Conservation (phyloP, 2,329 filamentous ascomycete species). For the Cercospora citrullina region DNA sequence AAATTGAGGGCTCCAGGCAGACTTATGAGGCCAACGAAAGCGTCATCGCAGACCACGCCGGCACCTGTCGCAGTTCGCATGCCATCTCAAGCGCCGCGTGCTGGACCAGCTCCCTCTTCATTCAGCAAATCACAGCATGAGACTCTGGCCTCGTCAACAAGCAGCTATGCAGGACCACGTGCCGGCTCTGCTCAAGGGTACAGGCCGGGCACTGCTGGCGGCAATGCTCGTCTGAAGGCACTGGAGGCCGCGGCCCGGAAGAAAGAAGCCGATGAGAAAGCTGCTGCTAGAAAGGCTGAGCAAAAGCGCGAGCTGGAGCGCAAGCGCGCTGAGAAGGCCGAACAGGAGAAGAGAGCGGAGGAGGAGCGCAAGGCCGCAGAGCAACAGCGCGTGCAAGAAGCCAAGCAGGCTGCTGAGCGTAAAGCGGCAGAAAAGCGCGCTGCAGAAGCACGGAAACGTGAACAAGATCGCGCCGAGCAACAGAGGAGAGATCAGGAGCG, state of each 20-base stretch:
- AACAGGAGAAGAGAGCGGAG: conserved; percentile 52
- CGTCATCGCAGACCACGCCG: conserved; percentile 64
- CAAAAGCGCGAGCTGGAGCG: conserved; percentile 79
- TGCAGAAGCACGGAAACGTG: conserved; percentile 38
- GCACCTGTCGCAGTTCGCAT: conserved; percentile 72
- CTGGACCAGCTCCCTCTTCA: conserved; percentile 31
- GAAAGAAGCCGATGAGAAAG: conserved; percentile 80
- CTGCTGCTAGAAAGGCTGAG: conserved; percentile 74
- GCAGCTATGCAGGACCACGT: conserved; percentile 65
- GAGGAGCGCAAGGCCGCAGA: conserved; percentile 43
- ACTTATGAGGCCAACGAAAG: conserved; percentile 43
- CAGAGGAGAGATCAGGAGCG: conserved; percentile 44
- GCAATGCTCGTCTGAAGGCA: conserved; percentile 51
- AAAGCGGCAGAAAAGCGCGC: conserved; percentile 53
- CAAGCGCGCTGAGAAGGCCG: conserved; percentile 69
- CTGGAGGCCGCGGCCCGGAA: conserved; percentile 75
- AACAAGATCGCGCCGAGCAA: conserved; percentile 43
- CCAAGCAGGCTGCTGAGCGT: conserved; percentile 40
- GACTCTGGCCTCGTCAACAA: conserved; percentile 37
- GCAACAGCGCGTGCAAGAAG: conserved; percentile 41
- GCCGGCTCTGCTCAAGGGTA: conserved; percentile 61
- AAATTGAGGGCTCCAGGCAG: conserved; percentile 40
- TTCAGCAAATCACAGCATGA: conserved; percentile 31
- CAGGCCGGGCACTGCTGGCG: conserved; percentile 43
- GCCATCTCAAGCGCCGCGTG: conserved; percentile 48